A percentile compares a stretch with the other conserved stretches of the same genome.
These are phyloP conservation scores for Przewalskia tangutica DNA, from an alignment of 257 asterid species.

Conservation along the genomic window DNA sequence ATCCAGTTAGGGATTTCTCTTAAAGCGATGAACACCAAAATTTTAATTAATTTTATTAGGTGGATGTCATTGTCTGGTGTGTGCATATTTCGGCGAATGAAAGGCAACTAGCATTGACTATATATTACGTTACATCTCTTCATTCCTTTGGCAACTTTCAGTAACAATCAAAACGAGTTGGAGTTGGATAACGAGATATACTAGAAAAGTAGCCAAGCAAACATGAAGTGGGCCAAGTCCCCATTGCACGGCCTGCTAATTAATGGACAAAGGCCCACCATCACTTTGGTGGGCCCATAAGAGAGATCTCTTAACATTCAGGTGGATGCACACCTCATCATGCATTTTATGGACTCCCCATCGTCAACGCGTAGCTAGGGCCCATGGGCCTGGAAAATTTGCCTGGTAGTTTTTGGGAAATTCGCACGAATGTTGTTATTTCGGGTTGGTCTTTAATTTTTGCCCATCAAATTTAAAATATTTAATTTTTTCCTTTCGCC, in stretches of 20 bases:
- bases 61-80: neutral
- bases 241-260: conserved; percentile 26
- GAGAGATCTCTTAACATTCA: conserved; percentile 10
- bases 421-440: too few species aligned
- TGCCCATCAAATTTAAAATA: too few species aligned
- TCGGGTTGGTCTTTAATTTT: too few species aligned
- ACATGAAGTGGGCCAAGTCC: conserved; percentile 31
- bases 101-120: neutral
- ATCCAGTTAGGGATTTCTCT: neutral
- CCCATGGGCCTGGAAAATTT: neutral
- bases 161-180: neutral
- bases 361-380: neutral
- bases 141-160: neutral
- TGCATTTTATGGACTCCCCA: conserved; percentile 7
- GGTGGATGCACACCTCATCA: conserved; percentile 23
- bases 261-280: conserved; percentile 44
- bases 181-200: conserved; percentile 5
- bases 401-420: too few species aligned
- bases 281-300: neutral
- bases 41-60: neutral
- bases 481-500: too few species aligned
- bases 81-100: neutral
- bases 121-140: neutral
- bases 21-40: neutral
- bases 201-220: conserved; percentile 12